Base-by-base conservation (phyloP, 73 alveolate genomes). In the Paramecium sonneborni region DNA sequence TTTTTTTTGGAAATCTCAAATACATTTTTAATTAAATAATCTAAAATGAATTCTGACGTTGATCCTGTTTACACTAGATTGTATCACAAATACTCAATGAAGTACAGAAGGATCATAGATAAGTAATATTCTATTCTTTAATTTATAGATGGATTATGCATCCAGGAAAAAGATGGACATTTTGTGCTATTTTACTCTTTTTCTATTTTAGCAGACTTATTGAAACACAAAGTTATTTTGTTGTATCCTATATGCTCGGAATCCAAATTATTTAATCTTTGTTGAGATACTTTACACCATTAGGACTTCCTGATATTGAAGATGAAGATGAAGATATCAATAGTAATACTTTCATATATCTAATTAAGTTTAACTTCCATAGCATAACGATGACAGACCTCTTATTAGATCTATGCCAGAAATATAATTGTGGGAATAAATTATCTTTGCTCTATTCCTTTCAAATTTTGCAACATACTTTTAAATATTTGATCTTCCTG, bases 301-400 rank as follows among this genome's bases (percentile, higher is more conserved):
- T 79, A 79, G 90, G 90, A 46, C 55, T 79, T 15, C 90, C 90
- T 24, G 90, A 79, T 79, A 44, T 79, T 18, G 90, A 79, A 3
- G 90, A 79, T 21, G 90, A 79, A 14, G 90, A 79, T 10, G 90
- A 79, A 24, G 72, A 41, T 79, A 48, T 39, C 5, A 12, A 79
- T 79, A 44, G 72, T 79, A 44, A 21, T 34, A 14, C 20, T 39
- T 79, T 74, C 58, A 44, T 18, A 20, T 43, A 79, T 79, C n/a
- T 11, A 32, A n/a, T 14, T 79, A 12, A 79, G 90, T 79, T 0
- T 44, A 79, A 46, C 55, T 79, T 3, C 90, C 90, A 3, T 21
- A 39, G 18, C 90, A 79, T 79, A 79, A 34, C n/a, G 90, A 79
- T 6, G 90, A 79, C 28, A 20, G 90, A 43, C 90, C 90, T 23